phyloP scores from a whole-genome alignment of 176 grass and related monocot species.

The Aegilops longissima region DNA sequence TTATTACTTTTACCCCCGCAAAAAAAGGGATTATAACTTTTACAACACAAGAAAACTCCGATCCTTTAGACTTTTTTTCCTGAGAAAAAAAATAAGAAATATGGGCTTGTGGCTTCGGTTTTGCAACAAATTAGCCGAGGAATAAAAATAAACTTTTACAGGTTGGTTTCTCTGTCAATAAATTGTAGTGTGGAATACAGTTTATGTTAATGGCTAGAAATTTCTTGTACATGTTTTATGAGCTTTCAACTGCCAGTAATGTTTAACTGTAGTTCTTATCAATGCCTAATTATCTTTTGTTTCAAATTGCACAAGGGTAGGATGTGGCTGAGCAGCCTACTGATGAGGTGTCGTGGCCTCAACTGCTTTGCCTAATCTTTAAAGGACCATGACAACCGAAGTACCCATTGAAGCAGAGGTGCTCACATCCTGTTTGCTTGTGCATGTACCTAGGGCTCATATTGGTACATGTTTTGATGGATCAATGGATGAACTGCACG shows the following conservation, averaged over 20 bases:
- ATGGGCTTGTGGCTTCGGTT: too few species aligned
- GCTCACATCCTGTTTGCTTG: too few species aligned
- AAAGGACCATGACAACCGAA: too few species aligned
- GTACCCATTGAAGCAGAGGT: too few species aligned
- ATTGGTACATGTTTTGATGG: neutral
- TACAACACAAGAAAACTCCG: too few species aligned
- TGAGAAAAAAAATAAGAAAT: too few species aligned
- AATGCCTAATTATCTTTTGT: neutral
- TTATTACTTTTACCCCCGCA: too few species aligned
- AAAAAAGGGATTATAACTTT: too few species aligned
- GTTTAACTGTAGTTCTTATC: neutral
- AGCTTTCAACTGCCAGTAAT: too few species aligned
- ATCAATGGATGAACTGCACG: neutral
- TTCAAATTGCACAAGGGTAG: neutral
- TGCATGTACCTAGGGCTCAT: neutral
- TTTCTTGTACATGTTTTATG: neutral
- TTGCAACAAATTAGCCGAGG: too few species aligned
- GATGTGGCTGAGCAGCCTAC: neutral
- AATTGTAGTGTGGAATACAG: neutral
- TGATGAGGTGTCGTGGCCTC: neutral
- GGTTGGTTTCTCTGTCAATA: neutral
- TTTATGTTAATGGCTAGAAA: neutral
- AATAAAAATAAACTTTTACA: too few species aligned
- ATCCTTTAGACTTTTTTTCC: too few species aligned
- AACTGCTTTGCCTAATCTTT: neutral